Percentiles rank a stretch among this genome's conserved stretches.
Evolutionary conservation across 2,329 filamentous ascomycete species (phyloP).

Genomic region (Furcasterigmium sp.): DNA sequence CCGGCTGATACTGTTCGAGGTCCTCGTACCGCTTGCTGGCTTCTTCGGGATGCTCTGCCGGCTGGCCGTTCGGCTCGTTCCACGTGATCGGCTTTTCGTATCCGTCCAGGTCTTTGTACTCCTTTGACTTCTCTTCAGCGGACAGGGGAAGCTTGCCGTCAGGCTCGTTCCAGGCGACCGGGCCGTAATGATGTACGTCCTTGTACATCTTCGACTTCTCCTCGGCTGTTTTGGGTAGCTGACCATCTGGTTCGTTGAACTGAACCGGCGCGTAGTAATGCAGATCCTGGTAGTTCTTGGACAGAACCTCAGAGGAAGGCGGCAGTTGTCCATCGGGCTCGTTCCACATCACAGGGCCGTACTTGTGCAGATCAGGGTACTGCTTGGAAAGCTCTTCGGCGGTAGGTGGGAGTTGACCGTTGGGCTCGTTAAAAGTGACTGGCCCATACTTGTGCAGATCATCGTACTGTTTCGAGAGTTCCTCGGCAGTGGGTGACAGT

Average conservation of each 20-base stretch:
- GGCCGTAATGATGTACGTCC: conserved; percentile 28
- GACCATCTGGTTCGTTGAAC: conserved; percentile 33
- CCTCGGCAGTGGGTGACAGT: conserved; percentile 24
- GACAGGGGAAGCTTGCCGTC: conserved; percentile 23
- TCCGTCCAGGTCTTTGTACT: conserved; percentile 29
- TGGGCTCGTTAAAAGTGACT: conserved; percentile 24
- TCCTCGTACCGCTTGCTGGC: conserved; percentile 32
- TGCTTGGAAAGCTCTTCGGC: conserved; percentile 28
- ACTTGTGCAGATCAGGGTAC: conserved; percentile 32
- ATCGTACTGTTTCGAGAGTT: conserved; percentile 21
- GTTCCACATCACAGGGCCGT: conserved; percentile 29
- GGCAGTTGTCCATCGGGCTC: conserved; percentile 27
- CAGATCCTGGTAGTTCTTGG: conserved; percentile 32
- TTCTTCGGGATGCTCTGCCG: conserved; percentile 24
- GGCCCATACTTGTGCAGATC: conserved; percentile 15
- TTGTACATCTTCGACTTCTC: conserved; percentile 32
- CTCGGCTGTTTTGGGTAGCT: conserved; percentile 23
- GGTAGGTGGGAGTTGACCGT: conserved; percentile 20
- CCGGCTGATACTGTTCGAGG: conserved; percentile 28
- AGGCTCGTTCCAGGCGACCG: conserved; percentile 29
- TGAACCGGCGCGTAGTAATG: conserved; percentile 15
- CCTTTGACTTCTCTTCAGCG: conserved; percentile 31
- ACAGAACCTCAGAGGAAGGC: conserved; percentile 27
- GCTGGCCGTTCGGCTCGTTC: conserved; percentile 28
- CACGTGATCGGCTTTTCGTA: conserved; percentile 23